Base-by-base conservation (phyloP, 495 filamentous ascomycete genomes). In the Daldinia bambusicola region DNA sequence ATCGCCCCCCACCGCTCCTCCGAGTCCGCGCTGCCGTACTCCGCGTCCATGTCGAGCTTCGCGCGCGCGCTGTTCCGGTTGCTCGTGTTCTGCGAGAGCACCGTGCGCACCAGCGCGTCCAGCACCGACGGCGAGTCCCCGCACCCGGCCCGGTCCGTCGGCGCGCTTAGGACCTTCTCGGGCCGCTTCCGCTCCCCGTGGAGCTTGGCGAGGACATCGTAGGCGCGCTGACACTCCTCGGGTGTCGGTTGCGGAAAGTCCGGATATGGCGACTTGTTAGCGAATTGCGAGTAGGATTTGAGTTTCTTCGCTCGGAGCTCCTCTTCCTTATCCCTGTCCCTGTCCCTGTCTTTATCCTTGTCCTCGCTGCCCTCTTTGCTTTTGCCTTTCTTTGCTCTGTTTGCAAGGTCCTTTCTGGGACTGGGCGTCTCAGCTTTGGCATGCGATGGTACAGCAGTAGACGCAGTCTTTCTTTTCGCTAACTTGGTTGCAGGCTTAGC, bases 91-190 rank as follows among this genome's bases (percentile, higher is more conserved):
- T 91, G 90, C 74, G 91, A 93, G 4, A 96, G 85, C 4, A 90
- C 78, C 0, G 93, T 95, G 38, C 92, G 88, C 32, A 95, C 89
- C 0, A 97, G 81, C 0, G 94, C 94, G 79, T 97, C 94, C 1
- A 97, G 85, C 7, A 97, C 90, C 9, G 90, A 93, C 0, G 93
- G 92, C 6, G 94, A 89, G 76, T 97, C 91, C 34, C 94, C 94
- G 74, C 94, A 97, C 2, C 93, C 93, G 30, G 92, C 87, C 30
- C 92, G 86, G 1, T 87, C 88, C 1, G 89, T 76, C 7, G 90
- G 90, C 0, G 94, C 89, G 36, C 84, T 81, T 1, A 89, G 86
- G 13, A 93, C 86, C 0, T 80, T 86, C 9, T 85, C 79, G 1
- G 93, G 93, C 9, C 84, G 81, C 30, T 80, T 80, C 14, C 90